These are phyloP conservation scores for Panellus pusillus DNA, from an alignment of 768 basidiomycete species.

Conservation along the genomic window DNA sequence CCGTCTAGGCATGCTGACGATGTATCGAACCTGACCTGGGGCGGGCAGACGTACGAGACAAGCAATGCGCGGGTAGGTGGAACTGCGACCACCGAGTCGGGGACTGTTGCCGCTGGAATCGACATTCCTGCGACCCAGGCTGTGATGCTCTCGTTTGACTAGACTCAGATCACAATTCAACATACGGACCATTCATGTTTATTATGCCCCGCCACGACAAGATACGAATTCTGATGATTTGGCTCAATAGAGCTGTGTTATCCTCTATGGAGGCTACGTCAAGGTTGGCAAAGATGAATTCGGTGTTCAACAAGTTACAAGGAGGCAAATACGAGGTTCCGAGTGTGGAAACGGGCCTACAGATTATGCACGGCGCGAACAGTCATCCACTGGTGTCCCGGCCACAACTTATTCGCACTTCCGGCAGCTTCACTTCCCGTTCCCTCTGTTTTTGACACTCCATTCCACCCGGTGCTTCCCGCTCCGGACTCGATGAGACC, in stretches of 20 bases:
- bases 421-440: slow-evolving; percentile 20
- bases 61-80: slow-evolving; percentile 42
- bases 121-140: slow-evolving; percentile 50
- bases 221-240: no score
- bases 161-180: neutral
- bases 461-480: slow-evolving; percentile 23
- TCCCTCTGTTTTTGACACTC: neutral
- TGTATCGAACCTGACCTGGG: slow-evolving; percentile 54
- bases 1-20: slow-evolving; percentile 50
- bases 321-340: no score
- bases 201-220: no score
- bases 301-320: no score
- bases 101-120: slow-evolving; percentile 37
- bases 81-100: slow-evolving; percentile 26
- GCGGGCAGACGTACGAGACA: slow-evolving; percentile 60
- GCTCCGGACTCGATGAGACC: slow-evolving; percentile 10
- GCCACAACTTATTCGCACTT: slow-evolving; percentile 21
- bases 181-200: no score
- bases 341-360: no score
- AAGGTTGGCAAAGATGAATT: no score
- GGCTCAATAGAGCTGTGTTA: no score
- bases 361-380: slow-evolving; percentile 19
- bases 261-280: no score
- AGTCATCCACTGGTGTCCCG: slow-evolving; percentile 23
- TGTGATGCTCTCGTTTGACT: slow-evolving; percentile 38